Conservation (phyloP, 176 grass and related monocot genomes). For the Chloris gayana region DNA sequence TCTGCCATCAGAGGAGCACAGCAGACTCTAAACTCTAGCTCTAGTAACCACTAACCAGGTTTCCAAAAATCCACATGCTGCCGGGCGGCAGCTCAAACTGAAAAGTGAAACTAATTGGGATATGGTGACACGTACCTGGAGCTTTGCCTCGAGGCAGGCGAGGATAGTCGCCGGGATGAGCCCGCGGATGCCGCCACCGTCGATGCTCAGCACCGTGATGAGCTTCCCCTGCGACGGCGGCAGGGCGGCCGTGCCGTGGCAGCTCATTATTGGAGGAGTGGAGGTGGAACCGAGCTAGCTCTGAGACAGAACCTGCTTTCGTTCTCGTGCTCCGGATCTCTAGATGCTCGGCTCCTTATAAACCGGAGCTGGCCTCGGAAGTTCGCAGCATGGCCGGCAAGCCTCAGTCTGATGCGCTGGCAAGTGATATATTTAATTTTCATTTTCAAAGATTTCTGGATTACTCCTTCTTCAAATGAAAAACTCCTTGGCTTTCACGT, state of each 20-base stretch:
- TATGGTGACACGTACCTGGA: background rate
- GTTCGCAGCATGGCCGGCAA: background rate
- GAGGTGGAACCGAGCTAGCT: background rate
- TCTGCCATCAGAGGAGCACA: background rate
- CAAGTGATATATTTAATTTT: background rate
- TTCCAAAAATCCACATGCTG: background rate
- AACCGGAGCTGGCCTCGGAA: background rate
- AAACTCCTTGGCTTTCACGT: background rate
- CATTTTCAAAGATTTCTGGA: background rate
- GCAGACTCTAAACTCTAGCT: background rate
- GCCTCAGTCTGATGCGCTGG: background rate
- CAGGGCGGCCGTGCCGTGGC: background rate
- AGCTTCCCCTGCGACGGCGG: constrained; percentile 33
- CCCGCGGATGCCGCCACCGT: constrained; percentile 57
- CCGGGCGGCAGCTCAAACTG: background rate
- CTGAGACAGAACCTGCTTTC: too few species aligned
- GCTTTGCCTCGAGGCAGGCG: constrained; percentile 4
- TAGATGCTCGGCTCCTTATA: background rate
- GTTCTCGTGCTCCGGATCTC: background rate
- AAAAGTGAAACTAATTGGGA: too few species aligned
- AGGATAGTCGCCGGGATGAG: constrained; percentile 47
- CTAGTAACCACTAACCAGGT: background rate
- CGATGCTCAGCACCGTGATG: constrained; percentile 54
- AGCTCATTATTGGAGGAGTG: background rate
- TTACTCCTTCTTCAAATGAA: background rate